These are phyloP conservation scores for Byssochlamys sp. DNA, from an alignment of 2,329 filamentous ascomycete species.

Conservation along the genomic window DNA sequence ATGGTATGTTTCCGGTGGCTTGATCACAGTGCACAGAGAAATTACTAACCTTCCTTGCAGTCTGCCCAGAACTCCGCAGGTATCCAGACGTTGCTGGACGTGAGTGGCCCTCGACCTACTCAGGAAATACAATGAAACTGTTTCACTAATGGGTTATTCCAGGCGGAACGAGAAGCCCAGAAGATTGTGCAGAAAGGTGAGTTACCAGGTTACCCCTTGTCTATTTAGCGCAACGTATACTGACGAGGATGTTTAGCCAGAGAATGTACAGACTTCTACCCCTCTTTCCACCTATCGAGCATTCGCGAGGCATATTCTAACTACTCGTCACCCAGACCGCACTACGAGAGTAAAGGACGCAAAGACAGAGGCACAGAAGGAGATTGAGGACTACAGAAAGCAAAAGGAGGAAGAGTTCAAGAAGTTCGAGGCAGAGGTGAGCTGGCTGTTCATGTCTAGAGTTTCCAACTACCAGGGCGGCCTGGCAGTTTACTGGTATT, in stretches of 20 bases:
- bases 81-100: conserved; percentile 97
- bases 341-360: conserved; percentile 97
- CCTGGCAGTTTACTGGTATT: neutral
- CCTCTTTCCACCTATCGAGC: conserved; percentile 4
- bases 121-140: conserved; percentile 3
- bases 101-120: conserved; percentile 41
- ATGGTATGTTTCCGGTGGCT: conserved; percentile 2
- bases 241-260: conserved; percentile 48
- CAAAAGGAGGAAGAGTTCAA: conserved; percentile 91
- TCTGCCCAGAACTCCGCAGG: conserved; percentile 96
- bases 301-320: conserved; percentile 5
- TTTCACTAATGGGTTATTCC: conserved; percentile 4
- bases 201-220: conserved; percentile 12
- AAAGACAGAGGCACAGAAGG: conserved; percentile 90
- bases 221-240: conserved; percentile 9
- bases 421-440: conserved; percentile 75
- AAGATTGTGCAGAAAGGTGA: conserved; percentile 96
- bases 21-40: neutral
- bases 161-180: conserved; percentile 96
- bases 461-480: neutral
- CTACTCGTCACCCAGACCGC: conserved; percentile 51
- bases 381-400: conserved; percentile 85
- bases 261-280: conserved; percentile 58
- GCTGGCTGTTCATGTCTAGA: conserved; percentile 2
- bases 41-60: conserved; percentile 39